Percentiles rank a stretch among this genome's conserved stretches.
Evolutionary conservation across 495 filamentous ascomycete genomes (phyloP).

Genomic region (Amorphotheca resinae): DNA sequence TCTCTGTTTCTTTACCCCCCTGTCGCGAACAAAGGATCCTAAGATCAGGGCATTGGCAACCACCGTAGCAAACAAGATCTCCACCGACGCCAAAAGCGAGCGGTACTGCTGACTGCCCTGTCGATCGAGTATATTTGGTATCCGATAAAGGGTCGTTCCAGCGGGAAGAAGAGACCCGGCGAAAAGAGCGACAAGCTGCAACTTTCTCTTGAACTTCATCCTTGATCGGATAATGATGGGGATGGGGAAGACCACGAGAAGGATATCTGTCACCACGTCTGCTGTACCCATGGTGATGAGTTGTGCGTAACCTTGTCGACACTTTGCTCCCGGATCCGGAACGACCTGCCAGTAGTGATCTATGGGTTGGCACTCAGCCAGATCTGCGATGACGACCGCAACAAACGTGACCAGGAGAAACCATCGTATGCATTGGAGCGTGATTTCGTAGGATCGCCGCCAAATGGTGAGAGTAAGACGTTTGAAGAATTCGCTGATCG

Average conservation of each 20-base stretch:
- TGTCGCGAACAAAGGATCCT: constrained; percentile 69
- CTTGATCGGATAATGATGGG: constrained; percentile 65
- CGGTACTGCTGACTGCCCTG: constrained; percentile 59
- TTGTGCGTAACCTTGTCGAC: constrained; percentile 73
- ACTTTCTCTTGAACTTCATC: constrained; percentile 53
- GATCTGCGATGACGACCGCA: constrained; percentile 64
- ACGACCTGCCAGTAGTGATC: constrained; percentile 80
- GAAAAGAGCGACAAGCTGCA: constrained; percentile 62
- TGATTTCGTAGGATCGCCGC: constrained; percentile 51
- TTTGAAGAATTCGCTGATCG: constrained; percentile 82
- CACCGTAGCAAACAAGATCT: constrained; percentile 63
- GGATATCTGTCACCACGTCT: constrained; percentile 77
- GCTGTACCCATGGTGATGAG: constrained; percentile 77
- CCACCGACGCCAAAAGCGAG: constrained; percentile 64
- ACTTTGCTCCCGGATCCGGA: constrained; percentile 76
- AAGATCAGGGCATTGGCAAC: constrained; percentile 69
- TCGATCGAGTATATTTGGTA: constrained; percentile 53
- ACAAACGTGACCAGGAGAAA: constrained; percentile 66
- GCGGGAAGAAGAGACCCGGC: constrained; percentile 67
- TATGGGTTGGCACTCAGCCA: constrained; percentile 80
- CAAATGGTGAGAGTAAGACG: constrained; percentile 45
- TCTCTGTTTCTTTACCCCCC: constrained; percentile 65
- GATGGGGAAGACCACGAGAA: constrained; percentile 78
- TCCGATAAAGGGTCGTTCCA: constrained; percentile 60
- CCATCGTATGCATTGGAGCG: constrained; percentile 55